phyloP scores from a whole-genome alignment of 805 yeast genomes.

The Candida koratica region DNA sequence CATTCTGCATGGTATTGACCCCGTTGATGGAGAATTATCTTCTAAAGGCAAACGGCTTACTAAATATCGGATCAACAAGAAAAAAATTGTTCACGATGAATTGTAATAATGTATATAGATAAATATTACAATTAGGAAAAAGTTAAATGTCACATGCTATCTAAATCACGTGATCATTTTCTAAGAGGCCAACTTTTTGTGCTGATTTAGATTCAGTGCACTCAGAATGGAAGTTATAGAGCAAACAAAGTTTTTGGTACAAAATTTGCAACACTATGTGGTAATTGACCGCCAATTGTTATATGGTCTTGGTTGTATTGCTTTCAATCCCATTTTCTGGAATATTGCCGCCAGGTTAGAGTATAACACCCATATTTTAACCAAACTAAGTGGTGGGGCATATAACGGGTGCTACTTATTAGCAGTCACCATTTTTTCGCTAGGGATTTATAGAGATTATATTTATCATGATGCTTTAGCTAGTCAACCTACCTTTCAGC shows the following conservation, averaged over 20 bases:
- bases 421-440: constrained; percentile 76
- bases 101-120: constrained; percentile 13
- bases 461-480: constrained; percentile 67
- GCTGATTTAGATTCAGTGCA: too few relatives aligned
- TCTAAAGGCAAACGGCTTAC: constrained; percentile 29
- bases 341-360: constrained; percentile 86
- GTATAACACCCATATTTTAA: constrained; percentile 69
- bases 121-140: background rate
- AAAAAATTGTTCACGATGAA: constrained; percentile 25
- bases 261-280: constrained; percentile 20
- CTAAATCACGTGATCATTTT: constrained; percentile 5
- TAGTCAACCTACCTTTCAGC: constrained; percentile 63
- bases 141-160: constrained; percentile 7
- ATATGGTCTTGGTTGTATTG: constrained; percentile 59
- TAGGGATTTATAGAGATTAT: constrained; percentile 81
- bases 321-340: constrained; percentile 95
- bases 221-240: constrained; percentile 13
- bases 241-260: constrained; percentile 19
- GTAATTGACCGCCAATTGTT: constrained; percentile 19
- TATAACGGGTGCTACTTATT: constrained; percentile 78
- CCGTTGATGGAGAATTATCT: constrained; percentile 38
- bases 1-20: constrained; percentile 20
- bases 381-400: constrained; percentile 67
- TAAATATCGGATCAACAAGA: constrained; percentile 29
- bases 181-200: background rate